Base-by-base conservation (phyloP, 192 early-diverging fungal genomes). In the Coemansia reversa region DNA sequence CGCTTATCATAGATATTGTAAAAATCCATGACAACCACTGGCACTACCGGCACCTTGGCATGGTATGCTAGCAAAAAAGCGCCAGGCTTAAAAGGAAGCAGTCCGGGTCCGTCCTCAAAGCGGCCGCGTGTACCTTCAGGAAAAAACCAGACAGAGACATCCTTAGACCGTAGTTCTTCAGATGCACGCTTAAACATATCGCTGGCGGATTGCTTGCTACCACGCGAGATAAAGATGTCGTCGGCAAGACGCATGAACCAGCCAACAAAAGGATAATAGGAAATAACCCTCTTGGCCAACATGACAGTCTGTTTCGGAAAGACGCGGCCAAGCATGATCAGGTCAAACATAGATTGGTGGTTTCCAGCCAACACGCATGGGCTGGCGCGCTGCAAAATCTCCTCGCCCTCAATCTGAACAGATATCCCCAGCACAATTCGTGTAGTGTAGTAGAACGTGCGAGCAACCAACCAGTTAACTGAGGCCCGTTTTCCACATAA, bases 41-140 rank as follows among this genome's bases (percentile, higher is more conserved):
- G 94, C 18, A 97, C 83, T 55, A 98, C 85, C 5, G 96, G 96
- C 6, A 93, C 87, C 30, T 85, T 79, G 5, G 91, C 88, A 63
- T 93, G 93, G 60, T 92, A 90, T n/a, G 96, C 96, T 60, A 96
- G 79, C 65, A 94, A 87, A 72, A 98, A 98, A 7, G 93, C 96
- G 7, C 96, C 96, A 76, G 91, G 90, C 78, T 98, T 98, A 83
- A 98, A 97, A 0, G 92, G 93, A 55, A 96, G 76, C 59, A 98
- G 54, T 54, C 84, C 74, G 6, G 75, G 74, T 11, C 66, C 73
- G 56, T 71, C 62, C 24, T 86, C 82, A 62, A 88, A 86, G 68
- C 86, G 88, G 12, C 89, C 89, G 28, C 94, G 92, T 12, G 94
- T 98, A 54, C 94, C 96, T 80, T 97, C 94, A 32, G 94, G 92